Evolutionary conservation across 768 basidiomycete species (phyloP).

Genomic region (Auriculariales sp.): DNA sequence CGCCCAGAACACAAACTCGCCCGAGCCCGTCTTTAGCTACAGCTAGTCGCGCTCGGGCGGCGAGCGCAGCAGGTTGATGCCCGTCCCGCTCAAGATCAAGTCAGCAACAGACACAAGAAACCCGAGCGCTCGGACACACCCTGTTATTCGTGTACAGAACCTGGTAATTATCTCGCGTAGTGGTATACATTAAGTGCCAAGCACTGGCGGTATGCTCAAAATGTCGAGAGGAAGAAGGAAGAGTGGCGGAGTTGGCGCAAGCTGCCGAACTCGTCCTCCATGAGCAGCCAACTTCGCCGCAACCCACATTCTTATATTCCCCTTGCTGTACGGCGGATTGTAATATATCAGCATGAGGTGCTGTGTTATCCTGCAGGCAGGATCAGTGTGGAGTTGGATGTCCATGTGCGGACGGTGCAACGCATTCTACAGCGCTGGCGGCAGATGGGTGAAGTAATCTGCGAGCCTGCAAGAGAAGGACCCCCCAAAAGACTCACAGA

Average conservation of each 20-base stretch:
- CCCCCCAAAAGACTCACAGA: background rate
- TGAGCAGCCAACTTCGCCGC: too few relatives aligned
- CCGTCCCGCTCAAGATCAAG: too few relatives aligned
- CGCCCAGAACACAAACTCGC: constrained; percentile 82
- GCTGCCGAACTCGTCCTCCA: too few relatives aligned
- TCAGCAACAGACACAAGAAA: too few relatives aligned
- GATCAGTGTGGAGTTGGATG: background rate
- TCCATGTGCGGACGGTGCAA: background rate
- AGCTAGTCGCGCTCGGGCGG: constrained; percentile 67
- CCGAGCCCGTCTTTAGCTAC: constrained; percentile 67
- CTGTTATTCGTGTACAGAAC: too few relatives aligned
- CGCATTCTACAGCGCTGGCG: constrained; percentile 1
- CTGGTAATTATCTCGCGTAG: too few relatives aligned
- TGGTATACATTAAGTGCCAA: too few relatives aligned
- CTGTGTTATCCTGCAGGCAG: background rate
- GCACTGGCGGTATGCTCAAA: too few relatives aligned
- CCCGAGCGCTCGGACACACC: too few relatives aligned
- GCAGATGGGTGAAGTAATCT: background rate
- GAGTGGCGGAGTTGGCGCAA: too few relatives aligned
- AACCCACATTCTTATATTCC: too few relatives aligned
- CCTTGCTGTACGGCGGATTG: background rate
- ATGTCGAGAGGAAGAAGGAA: too few relatives aligned
- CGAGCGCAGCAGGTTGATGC: constrained; percentile 77
- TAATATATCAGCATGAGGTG: background rate
- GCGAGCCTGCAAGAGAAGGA: background rate